phyloP scores from a whole-genome alignment of 768 basidiomycete species.

The Scleroderma bovista region DNA sequence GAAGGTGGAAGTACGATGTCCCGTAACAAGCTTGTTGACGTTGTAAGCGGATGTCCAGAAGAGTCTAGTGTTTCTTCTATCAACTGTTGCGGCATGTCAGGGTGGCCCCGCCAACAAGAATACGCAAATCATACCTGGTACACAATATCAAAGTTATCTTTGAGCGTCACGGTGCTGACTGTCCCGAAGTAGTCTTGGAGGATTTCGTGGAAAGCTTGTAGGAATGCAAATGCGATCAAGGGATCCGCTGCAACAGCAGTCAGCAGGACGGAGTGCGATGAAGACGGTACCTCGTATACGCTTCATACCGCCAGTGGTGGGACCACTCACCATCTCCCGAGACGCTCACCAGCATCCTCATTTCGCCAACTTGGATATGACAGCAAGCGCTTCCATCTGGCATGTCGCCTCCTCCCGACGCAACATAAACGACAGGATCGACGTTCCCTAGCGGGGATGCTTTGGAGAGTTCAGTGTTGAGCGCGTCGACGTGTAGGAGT shows the following conservation, averaged over 20 bases:
- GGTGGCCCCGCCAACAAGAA: too few relatives aligned
- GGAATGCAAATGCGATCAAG: slow-evolving; percentile 81
- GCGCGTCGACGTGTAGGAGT: slow-evolving; percentile 78
- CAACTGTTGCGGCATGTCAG: slow-evolving; percentile 43
- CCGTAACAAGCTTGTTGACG: slow-evolving; percentile 80
- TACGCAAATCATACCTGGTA: slow-evolving; percentile 62
- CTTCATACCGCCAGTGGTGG: neutral
- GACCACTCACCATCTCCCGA: slow-evolving; percentile 74
- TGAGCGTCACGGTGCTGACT: slow-evolving; percentile 72
- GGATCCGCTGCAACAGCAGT: slow-evolving; percentile 65
- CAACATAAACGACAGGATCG: slow-evolving; percentile 72
- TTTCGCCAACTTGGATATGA: slow-evolving; percentile 70
- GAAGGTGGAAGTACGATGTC: slow-evolving; percentile 94
- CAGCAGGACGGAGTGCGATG: neutral
- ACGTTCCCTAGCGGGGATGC: slow-evolving; percentile 48
- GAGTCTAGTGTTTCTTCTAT: slow-evolving; percentile 95
- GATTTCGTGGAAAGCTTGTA: slow-evolving; percentile 80
- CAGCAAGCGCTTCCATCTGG: slow-evolving; percentile 68
- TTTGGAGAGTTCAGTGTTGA: slow-evolving; percentile 67
- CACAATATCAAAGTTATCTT: slow-evolving; percentile 92
- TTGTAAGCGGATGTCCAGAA: slow-evolving; percentile 88
- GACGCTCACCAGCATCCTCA: slow-evolving; percentile 75
- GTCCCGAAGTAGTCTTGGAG: slow-evolving; percentile 83
- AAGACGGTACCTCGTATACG: too few relatives aligned
- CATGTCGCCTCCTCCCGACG: slow-evolving; percentile 35